These are phyloP conservation scores for Drechslerella stenobrocha DNA, from an alignment of 2,329 filamentous ascomycete genomes.

Conservation along the genomic window DNA sequence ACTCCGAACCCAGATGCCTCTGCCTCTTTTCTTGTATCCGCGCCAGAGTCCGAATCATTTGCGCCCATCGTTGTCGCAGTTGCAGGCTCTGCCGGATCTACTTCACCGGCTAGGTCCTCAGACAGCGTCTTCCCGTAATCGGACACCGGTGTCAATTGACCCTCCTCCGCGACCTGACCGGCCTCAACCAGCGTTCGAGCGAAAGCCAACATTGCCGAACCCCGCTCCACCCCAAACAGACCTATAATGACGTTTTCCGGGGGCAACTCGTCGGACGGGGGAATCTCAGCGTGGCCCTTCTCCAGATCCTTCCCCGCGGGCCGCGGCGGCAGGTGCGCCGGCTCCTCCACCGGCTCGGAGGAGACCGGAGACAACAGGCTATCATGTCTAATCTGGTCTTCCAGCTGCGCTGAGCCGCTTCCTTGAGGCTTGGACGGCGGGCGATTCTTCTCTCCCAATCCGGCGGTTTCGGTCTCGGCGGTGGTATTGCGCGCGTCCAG, in stretches of 20 bases:
- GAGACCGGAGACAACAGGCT: constrained; percentile 27
- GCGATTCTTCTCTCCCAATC: no score
- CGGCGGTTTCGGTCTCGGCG: neutral
- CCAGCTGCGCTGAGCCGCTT: constrained; percentile 21
- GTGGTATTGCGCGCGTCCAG: constrained; percentile 35
- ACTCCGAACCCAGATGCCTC: neutral
- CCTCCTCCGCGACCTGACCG: neutral
- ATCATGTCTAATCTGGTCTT: constrained; percentile 19
- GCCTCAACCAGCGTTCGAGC: constrained; percentile 14
- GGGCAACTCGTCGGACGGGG: constrained; percentile 26
- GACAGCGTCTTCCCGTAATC: constrained; percentile 31
- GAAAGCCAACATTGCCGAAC: constrained; percentile 18
- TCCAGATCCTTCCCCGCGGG: constrained; percentile 7
- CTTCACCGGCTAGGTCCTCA: constrained; percentile 27
- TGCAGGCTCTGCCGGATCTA: constrained; percentile 12
- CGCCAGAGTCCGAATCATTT: no score
- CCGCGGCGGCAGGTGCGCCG: neutral
- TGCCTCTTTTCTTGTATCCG: no score
- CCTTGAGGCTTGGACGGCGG: constrained; percentile 10
- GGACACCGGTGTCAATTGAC: constrained; percentile 36
- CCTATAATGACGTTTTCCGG: constrained; percentile 28
- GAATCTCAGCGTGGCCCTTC: constrained; percentile 2
- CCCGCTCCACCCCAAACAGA: constrained; percentile 20
- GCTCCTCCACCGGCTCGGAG: constrained; percentile 15
- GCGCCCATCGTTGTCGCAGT: no score